A percentile compares a stretch with the other conserved stretches of the same genome.
phyloP scores from a whole-genome alignment of 352 stramenopile genomes.

The Pythium rhizo-oryzae region DNA sequence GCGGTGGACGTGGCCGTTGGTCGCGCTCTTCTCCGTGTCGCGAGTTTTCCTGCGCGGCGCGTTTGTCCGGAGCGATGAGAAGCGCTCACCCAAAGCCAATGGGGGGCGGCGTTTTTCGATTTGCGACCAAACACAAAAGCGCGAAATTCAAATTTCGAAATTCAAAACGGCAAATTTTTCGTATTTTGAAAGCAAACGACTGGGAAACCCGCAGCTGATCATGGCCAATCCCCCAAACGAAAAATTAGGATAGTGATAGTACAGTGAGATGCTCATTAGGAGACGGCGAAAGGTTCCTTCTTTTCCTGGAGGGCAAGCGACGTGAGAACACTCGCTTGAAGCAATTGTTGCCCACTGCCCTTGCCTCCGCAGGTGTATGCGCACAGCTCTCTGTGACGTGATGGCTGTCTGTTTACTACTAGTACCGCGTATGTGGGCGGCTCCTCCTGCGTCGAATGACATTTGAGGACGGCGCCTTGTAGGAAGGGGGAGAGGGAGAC shows the following conservation, averaged over 20 bases:
- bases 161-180: constrained; percentile 27
- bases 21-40: too few species aligned
- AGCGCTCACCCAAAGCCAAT: neutral
- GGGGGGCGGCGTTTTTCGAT: constrained; percentile 18
- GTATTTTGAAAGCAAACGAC: constrained; percentile 13
- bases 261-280: neutral
- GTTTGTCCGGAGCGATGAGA: constrained; percentile 1
- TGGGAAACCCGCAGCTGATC: neutral
- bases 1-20: too few species aligned
- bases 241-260: constrained; percentile 6
- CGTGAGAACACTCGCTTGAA: too few species aligned
- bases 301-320: too few species aligned
- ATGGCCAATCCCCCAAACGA: neutral
- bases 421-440: too few species aligned
- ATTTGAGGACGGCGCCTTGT: too few species aligned
- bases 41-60: too few species aligned
- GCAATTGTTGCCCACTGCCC: too few species aligned
- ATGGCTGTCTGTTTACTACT: too few species aligned
- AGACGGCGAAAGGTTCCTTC: neutral
- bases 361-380: too few species aligned
- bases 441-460: too few species aligned
- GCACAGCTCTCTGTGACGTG: too few species aligned
- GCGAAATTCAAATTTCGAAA: constrained; percentile 41
- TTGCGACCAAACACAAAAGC: constrained; percentile 28
- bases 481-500: neutral